Evolutionary conservation across 208 protist species (phyloP), one percentile per base, ranked within the genome.

Genomic region (Leishmania lainsoni): DNA sequence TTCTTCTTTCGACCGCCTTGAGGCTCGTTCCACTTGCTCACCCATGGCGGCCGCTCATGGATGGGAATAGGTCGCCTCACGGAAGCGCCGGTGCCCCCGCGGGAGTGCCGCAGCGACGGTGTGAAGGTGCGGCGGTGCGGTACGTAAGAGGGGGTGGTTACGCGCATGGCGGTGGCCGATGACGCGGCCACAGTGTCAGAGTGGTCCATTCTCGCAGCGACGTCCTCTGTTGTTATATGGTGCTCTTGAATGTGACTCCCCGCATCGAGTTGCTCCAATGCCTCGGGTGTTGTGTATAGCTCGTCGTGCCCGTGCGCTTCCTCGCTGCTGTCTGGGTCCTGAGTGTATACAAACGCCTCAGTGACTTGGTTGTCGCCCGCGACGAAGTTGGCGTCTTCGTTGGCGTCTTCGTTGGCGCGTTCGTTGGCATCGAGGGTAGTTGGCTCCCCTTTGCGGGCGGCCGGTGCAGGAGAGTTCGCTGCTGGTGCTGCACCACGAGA

Each of bases 31-130:
- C 56, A 85, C 26, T 63, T 48, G 3, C n/a, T 39, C 45, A 81
- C 77, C 81, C 81, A 85, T 51, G 81, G 81, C 52, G 81, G 81
- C 4, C 77, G 76, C 73, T 65, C 49, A 22, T 54, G 73, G 1
- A 81, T 70, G 22, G 81, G 73, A 8, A 79, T 35, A 1, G 58
- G 6, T 49, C 68, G 81, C 69, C 29, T 20, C 42, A 20, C 42
- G 32, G 17, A 42, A 26, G 26, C 45, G 17, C 45, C 14, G n/a
- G 35, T 54, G 35, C 51, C 29, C 54, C 35, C n/a, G 35, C 69
- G 80, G 48, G 68, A 45, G 1, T 66, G 3, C 22, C 68, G 48
- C n/a, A 8, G 48, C 42, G 66, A 77, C 29, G 51, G 52, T 56
- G 76, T 51, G 59, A 12, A 52, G 32, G 75, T 75, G 35, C 78